Base-by-base conservation (phyloP, 345 rosid genomes). In the Ceriops zippeliana region DNA sequence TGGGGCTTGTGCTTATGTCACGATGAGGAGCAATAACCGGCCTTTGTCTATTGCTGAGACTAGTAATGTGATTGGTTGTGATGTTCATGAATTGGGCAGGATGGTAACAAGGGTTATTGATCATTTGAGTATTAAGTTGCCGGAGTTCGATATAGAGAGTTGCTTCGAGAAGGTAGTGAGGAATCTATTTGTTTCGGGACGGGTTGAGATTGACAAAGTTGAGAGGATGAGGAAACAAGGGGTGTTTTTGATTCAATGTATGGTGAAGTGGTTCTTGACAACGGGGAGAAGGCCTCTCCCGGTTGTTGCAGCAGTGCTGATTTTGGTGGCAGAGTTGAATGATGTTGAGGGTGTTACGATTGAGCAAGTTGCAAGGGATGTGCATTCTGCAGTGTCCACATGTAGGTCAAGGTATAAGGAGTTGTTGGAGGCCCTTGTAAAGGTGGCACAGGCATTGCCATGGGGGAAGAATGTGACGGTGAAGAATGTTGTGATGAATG, bases 211-310 rank as follows among this genome's bases (percentile, higher is more conserved):
- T 22, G 85, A 77, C 8, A 77, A 69, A 65, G 62, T 72, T 63
- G 87, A 79, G 68, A 83, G 58, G 63, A 74, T 93, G 81, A 69
- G 52, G 70, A 77, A 82, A 70, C 98, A 90, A 76, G 98, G 97
- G 5, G 74, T 66, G 6, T 88, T 93, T 67, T 70, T 93, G 82
- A 74, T 86, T 64, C 90, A 93, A 68, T 91, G 96, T 80, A 72
- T 84, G 0, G 75, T 86, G 51, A 93, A 84, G 76, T 93, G 98
- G 96, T 86, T 73, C 79, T 59, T 89, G 77, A 84, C 92, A 0
- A 93, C 92, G 0, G 97, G 96, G 51, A 83, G 98, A 79, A 85
- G 83, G 53, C 97, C 96, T 0, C 64, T 88, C 77, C 98, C 95
- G 0, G 68, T 87, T 64, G 91, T 91, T 76, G 88, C 71, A 0